Base-by-base conservation (phyloP, 495 filamentous ascomycete species). In the Aspergillus hancockii region DNA sequence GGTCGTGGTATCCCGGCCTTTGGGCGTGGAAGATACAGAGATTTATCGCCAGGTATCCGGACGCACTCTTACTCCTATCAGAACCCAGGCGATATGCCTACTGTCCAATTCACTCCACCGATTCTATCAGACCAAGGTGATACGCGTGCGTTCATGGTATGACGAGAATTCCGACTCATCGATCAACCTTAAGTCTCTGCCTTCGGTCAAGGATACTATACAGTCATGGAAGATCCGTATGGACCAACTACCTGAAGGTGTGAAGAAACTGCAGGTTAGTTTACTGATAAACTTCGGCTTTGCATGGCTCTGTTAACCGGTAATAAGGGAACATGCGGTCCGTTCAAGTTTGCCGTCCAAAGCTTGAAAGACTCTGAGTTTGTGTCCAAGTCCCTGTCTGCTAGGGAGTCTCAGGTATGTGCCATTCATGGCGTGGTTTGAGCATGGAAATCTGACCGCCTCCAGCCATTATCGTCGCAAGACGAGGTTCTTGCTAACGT, bases 141-240 rank as follows among this genome's bases (percentile, higher is more conserved):
- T 98, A 63, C 79, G 77, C 25, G 84, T 93, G 57, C 84, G 81
- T 54, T 88, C 89, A 38, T 99, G 93, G 94, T 97, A 92, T 68
- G 89, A 92, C 59, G 82, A 87, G 49, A 85, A 79, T 25, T 83
- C 82, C 45, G 81, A 83, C 18, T 79, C 75, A 30, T 86, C 80
- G 10, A 80, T 94, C 55, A 87, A 85, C 61, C 85, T 89, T 58
- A 88, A 86, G 55, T 77, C 81, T 28, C 67, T 85, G 41, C 79
- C 84, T 16, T 82, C 84, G 32, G 80, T 86, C n/a, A 81, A 82
- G 54, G 77, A 80, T 8, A 72, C 83, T 46, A 81, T 85, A n/a
- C 81, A 81, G 28, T 83, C 78, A 30, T 98, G 93, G 93, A 89
- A 85, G 63, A 81, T 96, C 8, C 82, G 74, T 16, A 73, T 84